These are phyloP conservation scores for Lactarius quietus DNA, from an alignment of 768 basidiomycete species.

Conservation along the genomic window DNA sequence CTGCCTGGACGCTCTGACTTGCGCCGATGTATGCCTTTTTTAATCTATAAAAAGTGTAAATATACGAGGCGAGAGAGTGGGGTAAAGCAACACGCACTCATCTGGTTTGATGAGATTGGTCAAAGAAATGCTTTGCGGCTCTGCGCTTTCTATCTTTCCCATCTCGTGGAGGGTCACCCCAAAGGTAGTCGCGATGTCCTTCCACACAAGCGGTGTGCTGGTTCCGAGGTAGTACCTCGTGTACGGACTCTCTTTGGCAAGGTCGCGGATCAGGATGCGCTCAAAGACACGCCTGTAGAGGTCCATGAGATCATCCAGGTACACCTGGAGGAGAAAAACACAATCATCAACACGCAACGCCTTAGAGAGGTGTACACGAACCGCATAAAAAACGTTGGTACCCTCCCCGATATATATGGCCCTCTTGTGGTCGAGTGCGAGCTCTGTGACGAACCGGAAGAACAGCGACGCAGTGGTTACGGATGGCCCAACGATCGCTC, in stretches of 20 bases:
- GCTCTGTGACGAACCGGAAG: background rate
- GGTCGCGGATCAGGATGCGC: background rate
- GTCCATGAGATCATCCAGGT: background rate
- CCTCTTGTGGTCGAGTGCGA: background rate
- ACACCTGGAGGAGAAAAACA: background rate
- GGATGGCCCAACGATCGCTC: constrained; percentile 2
- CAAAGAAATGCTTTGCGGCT: background rate
- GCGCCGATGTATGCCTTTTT: background rate
- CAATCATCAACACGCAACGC: background rate
- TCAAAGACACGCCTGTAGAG: background rate
- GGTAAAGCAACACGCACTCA: background rate
- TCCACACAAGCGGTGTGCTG: background rate
- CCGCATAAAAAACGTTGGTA: background rate
- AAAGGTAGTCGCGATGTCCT: background rate
- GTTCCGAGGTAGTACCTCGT: background rate
- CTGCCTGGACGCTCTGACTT: constrained; percentile 3
- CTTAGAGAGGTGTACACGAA: background rate
- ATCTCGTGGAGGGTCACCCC: background rate
- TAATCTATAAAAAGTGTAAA: background rate
- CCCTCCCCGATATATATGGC: background rate
- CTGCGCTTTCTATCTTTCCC: background rate
- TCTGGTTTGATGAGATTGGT: background rate
- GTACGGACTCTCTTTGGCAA: background rate
- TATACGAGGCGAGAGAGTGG: background rate
- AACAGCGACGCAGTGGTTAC: background rate